Conservation (phyloP, 768 basidiomycete genomes). For the Amanita pallidorosea region DNA sequence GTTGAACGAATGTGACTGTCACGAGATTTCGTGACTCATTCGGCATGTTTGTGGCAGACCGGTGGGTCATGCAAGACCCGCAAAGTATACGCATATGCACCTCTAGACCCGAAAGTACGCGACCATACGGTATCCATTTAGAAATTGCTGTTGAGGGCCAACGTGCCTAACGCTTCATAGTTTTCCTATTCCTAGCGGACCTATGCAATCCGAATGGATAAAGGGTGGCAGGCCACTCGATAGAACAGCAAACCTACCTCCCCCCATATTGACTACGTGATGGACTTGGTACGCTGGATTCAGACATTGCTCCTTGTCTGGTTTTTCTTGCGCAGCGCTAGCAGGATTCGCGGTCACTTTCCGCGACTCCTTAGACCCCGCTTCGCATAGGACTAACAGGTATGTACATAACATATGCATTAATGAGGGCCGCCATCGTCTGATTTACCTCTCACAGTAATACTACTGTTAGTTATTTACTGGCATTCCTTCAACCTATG, state of each 20-base stretch:
- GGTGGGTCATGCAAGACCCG: not conserved
- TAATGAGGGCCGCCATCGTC: no score
- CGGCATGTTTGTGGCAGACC: not conserved
- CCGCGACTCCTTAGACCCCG: conserved; percentile 10
- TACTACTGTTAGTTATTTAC: no score
- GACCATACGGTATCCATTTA: not conserved
- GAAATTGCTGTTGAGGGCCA: not conserved
- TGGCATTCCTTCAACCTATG: no score
- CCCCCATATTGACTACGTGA: not conserved
- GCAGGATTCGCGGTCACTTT: conserved; percentile 3
- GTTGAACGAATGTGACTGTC: not conserved
- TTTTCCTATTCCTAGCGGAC: not conserved
- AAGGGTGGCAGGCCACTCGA: not conserved
- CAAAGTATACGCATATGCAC: no score
- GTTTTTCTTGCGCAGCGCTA: conserved; percentile 4
- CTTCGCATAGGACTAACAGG: conserved; percentile 4
- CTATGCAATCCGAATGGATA: not conserved
- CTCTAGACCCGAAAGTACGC: no score
- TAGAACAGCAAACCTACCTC: not conserved
- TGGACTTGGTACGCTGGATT: conserved; percentile 2
- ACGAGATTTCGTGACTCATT: not conserved
- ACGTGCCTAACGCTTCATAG: not conserved
- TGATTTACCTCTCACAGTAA: no score
- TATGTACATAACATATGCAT: no score
- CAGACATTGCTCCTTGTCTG: conserved; percentile 5